Percentiles rank a stretch among this genome's conserved stretches.
Conservation (phyloP, 2,329 filamentous ascomycete genomes). For the Metarhizium robertsii region DNA sequence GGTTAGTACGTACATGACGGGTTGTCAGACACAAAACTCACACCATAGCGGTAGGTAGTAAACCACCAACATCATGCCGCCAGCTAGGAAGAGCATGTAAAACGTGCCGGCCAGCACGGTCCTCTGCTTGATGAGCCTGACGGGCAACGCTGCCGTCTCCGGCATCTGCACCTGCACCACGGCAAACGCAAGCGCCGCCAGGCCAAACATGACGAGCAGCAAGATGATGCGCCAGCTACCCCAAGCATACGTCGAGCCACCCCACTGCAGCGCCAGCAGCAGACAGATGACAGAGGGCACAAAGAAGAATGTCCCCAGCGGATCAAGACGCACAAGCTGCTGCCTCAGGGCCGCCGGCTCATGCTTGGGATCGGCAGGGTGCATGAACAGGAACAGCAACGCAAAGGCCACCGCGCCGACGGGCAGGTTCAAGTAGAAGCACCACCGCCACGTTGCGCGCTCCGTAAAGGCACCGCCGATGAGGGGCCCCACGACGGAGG, state of each 20-base stretch:
- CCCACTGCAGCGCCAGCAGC: slow-evolving; percentile 55
- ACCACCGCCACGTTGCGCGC: slow-evolving; percentile 42
- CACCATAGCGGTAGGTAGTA: slow-evolving; percentile 48
- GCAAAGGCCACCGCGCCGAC: slow-evolving; percentile 41
- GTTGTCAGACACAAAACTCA: slow-evolving; percentile 20
- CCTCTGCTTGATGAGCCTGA: slow-evolving; percentile 43
- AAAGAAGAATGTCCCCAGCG: slow-evolving; percentile 50
- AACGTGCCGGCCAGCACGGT: slow-evolving; percentile 40
- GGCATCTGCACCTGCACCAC: slow-evolving; percentile 43
- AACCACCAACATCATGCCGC: slow-evolving; percentile 43
- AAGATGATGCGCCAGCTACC: slow-evolving; percentile 40
- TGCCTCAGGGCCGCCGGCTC: slow-evolving; percentile 23
- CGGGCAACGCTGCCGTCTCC: slow-evolving; percentile 47
- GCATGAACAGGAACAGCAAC: slow-evolving; percentile 39
- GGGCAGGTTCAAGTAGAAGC: slow-evolving; percentile 51
- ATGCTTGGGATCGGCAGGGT: slow-evolving; percentile 25
- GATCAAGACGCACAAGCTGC: slow-evolving; percentile 45
- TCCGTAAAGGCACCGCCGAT: slow-evolving; percentile 45
- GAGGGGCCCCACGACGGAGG: slow-evolving; percentile 43
- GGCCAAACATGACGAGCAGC: slow-evolving; percentile 41
- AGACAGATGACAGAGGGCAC: slow-evolving; percentile 50
- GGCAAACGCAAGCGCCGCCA: slow-evolving; percentile 37
- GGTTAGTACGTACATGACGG: too few relatives aligned
- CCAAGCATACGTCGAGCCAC: slow-evolving; percentile 45
- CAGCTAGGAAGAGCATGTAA: slow-evolving; percentile 37